A percentile compares a stretch with the other conserved stretches of the same genome.
These are phyloP conservation scores for Xylariaceae sp. DNA, from an alignment of 2,329 filamentous ascomycete species.

Conservation along the genomic window DNA sequence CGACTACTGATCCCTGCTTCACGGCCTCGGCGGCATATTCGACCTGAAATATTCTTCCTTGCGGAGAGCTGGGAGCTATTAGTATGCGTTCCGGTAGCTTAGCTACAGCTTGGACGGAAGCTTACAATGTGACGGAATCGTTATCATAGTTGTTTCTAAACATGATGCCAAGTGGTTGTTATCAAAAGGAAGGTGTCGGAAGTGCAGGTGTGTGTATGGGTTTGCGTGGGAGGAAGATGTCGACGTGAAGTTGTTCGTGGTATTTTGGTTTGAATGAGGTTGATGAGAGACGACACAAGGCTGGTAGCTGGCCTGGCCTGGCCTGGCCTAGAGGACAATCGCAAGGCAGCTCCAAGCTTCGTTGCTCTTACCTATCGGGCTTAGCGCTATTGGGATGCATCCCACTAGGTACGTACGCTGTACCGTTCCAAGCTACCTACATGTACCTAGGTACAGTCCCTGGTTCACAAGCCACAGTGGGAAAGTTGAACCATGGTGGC, in stretches of 20 bases:
- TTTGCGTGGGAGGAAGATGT: conserved; percentile 12
- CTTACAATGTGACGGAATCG: conserved; percentile 98
- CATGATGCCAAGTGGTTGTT: conserved; percentile 65
- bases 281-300: conserved; percentile 31
- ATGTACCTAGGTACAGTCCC: conserved; percentile 21
- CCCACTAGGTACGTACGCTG: too few relatives aligned
- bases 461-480: conserved; percentile 2
- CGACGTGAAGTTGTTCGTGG: conserved; percentile 24
- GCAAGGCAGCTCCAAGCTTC: conserved; percentile 45
- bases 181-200: background rate
- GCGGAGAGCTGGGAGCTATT: conserved; percentile 76
- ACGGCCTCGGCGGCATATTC: conserved; percentile 99
- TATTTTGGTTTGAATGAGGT: conserved; percentile 26
- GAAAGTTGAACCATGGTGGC: conserved; percentile 29
- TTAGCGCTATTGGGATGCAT: conserved; percentile 31
- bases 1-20: conserved; percentile 98
- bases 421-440: background rate
- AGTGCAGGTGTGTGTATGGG: background rate
- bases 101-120: conserved; percentile 35
- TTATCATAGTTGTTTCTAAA: conserved; percentile 99
- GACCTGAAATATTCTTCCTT: conserved; percentile 99
- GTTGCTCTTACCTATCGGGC: conserved; percentile 37
- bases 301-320: too few relatives aligned
- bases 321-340: conserved; percentile 28
- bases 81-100: conserved; percentile 30